Conservation (phyloP, 352 stramenopile genomes). For the Globisporangium acanthophoron region DNA sequence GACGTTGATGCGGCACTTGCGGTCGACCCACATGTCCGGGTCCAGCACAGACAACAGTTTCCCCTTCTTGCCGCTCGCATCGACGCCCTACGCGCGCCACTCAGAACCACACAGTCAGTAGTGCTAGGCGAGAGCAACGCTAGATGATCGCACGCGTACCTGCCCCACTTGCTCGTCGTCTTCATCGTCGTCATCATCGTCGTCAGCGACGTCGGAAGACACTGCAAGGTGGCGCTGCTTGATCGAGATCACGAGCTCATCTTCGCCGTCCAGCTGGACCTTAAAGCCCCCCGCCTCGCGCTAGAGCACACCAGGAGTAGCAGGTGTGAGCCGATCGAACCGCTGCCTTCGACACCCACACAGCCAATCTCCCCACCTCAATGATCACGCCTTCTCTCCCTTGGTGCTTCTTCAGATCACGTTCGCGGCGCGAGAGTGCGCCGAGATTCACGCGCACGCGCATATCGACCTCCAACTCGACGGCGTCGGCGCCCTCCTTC, state of each 20-base stretch:
- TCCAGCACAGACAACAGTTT: constrained; percentile 75
- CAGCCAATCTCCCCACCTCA: constrained; percentile 19
- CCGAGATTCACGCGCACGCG: constrained; percentile 51
- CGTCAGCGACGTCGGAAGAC: constrained; percentile 22
- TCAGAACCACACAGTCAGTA: not conserved
- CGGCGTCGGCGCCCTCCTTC: constrained; percentile 32
- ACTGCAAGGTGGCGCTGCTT: constrained; percentile 45
- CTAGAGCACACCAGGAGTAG: not conserved
- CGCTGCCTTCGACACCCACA: not conserved
- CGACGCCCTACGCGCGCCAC: constrained; percentile 6
- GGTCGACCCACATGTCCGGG: constrained; percentile 87
- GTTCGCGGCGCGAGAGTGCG: constrained; percentile 38
- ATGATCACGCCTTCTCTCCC: constrained; percentile 65
- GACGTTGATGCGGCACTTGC: constrained; percentile 82
- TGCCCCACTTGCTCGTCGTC: constrained; percentile 20
- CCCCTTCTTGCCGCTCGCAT: constrained; percentile 33
- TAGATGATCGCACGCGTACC: not conserved
- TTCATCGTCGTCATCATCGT: constrained; percentile 34
- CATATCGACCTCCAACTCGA: constrained; percentile 40
- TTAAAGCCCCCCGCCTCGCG: constrained; percentile 27
- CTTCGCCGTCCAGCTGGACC: constrained; percentile 52
- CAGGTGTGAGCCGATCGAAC: not conserved
- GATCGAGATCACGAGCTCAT: constrained; percentile 43
- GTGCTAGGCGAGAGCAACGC: too few species aligned
- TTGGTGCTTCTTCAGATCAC: constrained; percentile 64